Base-by-base conservation (phyloP, 805 yeast genomes). In the Ogataea nonfermentans region DNA sequence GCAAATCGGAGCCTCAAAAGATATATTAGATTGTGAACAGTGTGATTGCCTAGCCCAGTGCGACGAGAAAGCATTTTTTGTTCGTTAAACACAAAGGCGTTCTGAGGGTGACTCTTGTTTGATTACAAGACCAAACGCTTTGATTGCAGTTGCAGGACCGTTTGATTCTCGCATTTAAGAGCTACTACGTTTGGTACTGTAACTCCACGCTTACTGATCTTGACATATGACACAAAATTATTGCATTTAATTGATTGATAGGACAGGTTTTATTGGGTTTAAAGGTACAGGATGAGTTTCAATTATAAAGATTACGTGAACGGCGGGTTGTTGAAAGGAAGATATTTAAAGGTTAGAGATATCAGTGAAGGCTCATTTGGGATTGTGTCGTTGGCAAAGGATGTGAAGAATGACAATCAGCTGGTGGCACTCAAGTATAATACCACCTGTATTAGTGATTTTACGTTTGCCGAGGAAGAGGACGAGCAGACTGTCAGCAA, bases 331-430 rank as follows among this genome's bases (percentile, higher is more conserved):
- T 67, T 87, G 41, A 73, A 79, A 44, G 70, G 70, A 39, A 69
- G 84, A 40, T 91, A 88, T 65, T 66, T 68, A 42, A 81, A 81
- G 51, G 70, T 88, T 15, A 79, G 77, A 42, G 86, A 81, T 56
- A 76, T 91, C 43, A 86, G 90, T 56, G 90, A 87, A 61, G 98
- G 98, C 22, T 87, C 97, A 0, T 91, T 87, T 62, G 98, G 98
- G 35, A 75, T 84, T 32, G 98, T 91, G 7, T 80, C 95, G 2
- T 71, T 91, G 17, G 97, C 96, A 8, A 80, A 79, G 53, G 96
- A 91, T 60, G 70, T 72, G 17, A 63, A 67, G 26, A 43, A 57
- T 22, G 51, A 59, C 22, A 54, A 68, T 46, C 66, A 68, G 40
- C 63, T 84, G 33, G 95, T 85, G 20, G 98, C 97, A 3, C 79